These are phyloP conservation scores for Cladobotryum mycophilum DNA, from an alignment of 2,329 filamentous ascomycete species.

Conservation along the genomic window DNA sequence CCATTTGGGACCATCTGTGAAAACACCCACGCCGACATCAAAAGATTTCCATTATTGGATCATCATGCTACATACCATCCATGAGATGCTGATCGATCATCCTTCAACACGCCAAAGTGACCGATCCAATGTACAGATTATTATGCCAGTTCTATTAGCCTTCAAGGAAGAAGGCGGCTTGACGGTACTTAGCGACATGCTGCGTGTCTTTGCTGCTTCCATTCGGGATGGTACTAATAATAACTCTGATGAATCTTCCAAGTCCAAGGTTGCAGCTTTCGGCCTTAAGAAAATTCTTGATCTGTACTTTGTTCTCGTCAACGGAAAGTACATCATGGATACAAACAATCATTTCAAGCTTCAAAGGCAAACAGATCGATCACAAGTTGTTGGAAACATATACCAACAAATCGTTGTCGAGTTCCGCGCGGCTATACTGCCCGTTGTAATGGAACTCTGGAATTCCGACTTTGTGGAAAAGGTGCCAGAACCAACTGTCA, in stretches of 20 bases:
- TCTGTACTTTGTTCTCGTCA: conserved; percentile 70
- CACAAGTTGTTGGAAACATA: conserved; percentile 33
- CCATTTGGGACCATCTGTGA: conserved; percentile 51
- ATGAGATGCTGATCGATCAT: conserved; percentile 70
- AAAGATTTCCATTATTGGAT: conserved; percentile 77
- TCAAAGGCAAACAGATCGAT: conserved; percentile 36
- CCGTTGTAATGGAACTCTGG: conserved; percentile 74
- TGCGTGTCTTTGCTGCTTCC: conserved; percentile 53
- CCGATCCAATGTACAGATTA: conserved; percentile 46
- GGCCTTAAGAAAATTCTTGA: conserved; percentile 77
- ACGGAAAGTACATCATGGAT: conserved; percentile 74
- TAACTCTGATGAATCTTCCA: conserved; percentile 39
- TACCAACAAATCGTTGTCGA: conserved; percentile 79
- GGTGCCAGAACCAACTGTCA: conserved; percentile 67
- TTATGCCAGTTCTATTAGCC: conserved; percentile 73
- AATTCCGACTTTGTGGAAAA: conserved; percentile 78
- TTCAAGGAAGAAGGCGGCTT: conserved; percentile 82
- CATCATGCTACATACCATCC: conserved; percentile 69
- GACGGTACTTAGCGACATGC: conserved; percentile 63
- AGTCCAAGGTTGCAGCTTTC: conserved; percentile 44
- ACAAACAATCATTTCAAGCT: conserved; percentile 54
- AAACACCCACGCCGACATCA: conserved; percentile 40
- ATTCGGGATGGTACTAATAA: conserved; percentile 31
- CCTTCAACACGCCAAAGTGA: conserved; percentile 41
- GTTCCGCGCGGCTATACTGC: conserved; percentile 71